Base-by-base conservation (phyloP, 108 stramenopile species). In the Nannochloropsis gaditana region DNA sequence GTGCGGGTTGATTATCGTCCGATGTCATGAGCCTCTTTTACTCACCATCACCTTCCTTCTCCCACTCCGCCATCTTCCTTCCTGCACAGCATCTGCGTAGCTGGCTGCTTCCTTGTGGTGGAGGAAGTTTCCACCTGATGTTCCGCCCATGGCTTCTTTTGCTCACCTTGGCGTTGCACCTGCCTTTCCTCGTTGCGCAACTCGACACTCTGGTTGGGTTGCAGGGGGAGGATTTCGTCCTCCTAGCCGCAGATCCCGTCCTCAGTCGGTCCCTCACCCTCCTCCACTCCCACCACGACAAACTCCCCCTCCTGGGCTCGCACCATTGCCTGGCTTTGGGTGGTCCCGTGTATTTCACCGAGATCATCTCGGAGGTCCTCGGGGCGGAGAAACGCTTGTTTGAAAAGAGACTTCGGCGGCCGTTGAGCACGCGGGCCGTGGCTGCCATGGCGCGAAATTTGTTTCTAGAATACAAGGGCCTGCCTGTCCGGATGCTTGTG, bases 221-320 rank as follows among this genome's bases (percentile, higher is more conserved):
- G 59, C 59, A 73, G n/a, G 59, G 59, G 19, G 19, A n/a, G 59
- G 59, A 73, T n/a, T 73, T 73, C n/a, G 59, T 73, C 2, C 59
- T 73, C 59, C 59, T 73, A 15, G 59, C 59, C 59, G 59, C 59
- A 2, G 59, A 73, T n/a, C 59, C 59, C 59, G 59, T 73, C 59
- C 4, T 73, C 19, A 73, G 59, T 73, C 59, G 59, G n/a, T 73
- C 59, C 19, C 59, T 73, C n/a, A 15, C n/a, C 59, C 59, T 73
- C 59, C 59, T 73, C 59, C 59, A 73, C 59, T 19, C 59, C 59
- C 59, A 73, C n/a, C 59, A 73, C 59, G 59, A 73, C 59, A 73
- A 73, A n/a, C 59, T 73, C 59, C 59, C 59, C n/a, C 59, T n/a
- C 59, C 59, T 73, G 19, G 59, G 59, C 19, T n/a, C 59, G 59